phyloP scores from a whole-genome alignment of 441 rosid species.

The Euphorbia corollata region DNA sequence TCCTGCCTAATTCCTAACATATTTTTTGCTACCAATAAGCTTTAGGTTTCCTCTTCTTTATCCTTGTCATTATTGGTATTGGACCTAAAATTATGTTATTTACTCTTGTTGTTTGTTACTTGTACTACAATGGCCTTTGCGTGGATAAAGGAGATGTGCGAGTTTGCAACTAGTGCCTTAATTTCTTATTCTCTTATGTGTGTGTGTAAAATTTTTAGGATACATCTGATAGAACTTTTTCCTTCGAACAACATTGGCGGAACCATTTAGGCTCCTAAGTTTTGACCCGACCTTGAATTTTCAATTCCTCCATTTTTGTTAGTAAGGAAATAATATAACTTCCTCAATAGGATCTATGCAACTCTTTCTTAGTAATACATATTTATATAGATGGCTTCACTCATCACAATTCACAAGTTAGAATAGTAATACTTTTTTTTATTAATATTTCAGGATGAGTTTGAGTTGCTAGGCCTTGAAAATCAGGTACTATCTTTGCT shows the following conservation, averaged over 20 bases:
- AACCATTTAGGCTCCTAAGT: neutral
- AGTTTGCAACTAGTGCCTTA: neutral
- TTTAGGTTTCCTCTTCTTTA: neutral
- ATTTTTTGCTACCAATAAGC: neutral
- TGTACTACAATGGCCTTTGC: neutral
- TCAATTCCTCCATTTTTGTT: neutral
- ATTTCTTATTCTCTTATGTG: neutral
- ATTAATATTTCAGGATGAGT: slow-evolving; percentile 43
- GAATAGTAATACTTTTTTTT: slow-evolving; percentile 13
- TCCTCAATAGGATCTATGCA: neutral
- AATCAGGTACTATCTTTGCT: slow-evolving; percentile 33
- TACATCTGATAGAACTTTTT: neutral
- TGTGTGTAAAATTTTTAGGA: no score
- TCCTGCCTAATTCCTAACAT: neutral
- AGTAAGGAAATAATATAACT: neutral
- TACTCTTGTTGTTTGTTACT: neutral
- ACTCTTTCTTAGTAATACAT: neutral
- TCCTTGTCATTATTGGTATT: neutral
- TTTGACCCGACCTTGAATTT: neutral
- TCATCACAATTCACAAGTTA: slow-evolving; percentile 1
- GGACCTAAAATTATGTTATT: neutral
- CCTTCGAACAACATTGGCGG: neutral
- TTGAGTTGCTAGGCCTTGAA: slow-evolving; percentile 46
- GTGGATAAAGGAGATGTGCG: neutral
- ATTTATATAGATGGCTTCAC: neutral